Base-by-base conservation (phyloP, 2,329 filamentous ascomycete species). In the Fusarium sp. region DNA sequence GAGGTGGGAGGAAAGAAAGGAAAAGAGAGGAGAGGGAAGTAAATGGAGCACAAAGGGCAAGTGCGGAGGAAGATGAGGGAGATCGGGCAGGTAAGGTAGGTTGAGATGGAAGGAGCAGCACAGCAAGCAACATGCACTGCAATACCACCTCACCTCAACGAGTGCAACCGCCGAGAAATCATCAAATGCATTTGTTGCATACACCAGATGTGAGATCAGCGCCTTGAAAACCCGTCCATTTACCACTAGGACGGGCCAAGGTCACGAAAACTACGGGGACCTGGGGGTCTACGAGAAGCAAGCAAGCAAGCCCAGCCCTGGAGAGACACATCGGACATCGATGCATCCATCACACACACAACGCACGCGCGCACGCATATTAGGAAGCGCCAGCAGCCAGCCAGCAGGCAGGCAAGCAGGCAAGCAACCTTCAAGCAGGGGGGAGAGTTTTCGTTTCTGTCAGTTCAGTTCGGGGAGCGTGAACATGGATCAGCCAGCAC, bases 181-280 rank as follows among this genome's bases (percentile, higher is more conserved):
- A 68, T 56, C 48, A 66, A 73, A 57, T 68, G 39, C 69, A 70
- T 41, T 50, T 59, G 43, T 50, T 62, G 43, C 71, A 58, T 62
- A 61, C 63, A 56, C 62, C 64, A 74, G 71, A 76, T 75, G 63
- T 68, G 70, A 77, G 76, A 77, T 78, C 76, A 73, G 70, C 76
- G 13, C 27, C 62, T 67, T 45, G n/a, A 6, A 43, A 63, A 75
- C 65, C 68, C 64, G 39, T 66, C 64, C 62, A 69, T 67, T 67
- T 74, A 68, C 50, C 64, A 65, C 56, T 48, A 34, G 45, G 59
- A 62, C 60, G 61, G 54, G 64, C 52, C 59, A 50, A 64, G 43
- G 59, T 64, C 63, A 65, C 70, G 64, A 68, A 63, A 67, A 72
- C 58, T 57, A 66, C 66, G 45, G 45, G 34, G 39, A 20, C 32